Base-by-base conservation (phyloP, 208 protist genomes). In the Trypanosoma cruzi region DNA sequence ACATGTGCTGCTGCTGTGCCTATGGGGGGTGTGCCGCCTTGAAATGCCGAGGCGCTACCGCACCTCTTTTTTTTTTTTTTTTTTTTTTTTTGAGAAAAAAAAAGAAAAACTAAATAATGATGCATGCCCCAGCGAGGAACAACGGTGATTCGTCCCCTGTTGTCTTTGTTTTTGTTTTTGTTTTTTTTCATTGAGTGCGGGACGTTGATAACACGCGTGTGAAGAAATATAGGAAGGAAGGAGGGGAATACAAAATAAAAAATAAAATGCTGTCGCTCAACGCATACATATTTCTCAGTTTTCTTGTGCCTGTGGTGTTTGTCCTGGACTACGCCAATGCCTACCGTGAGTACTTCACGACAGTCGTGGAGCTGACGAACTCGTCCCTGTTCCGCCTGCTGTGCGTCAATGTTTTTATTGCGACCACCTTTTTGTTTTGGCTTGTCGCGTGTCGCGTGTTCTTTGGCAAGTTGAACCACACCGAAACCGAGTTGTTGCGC, bases 291-390 rank as follows among this genome's bases (percentile, higher is more conserved):
- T 69, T 53, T 37, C 55, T 75, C 24, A 92, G 82, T 69, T 88
- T 84, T 75, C 16, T 78, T 16, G 2, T 79, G 0, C 64, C 65
- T 5, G 3, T 56, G 0, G 24, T 89, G 20, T 85, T 90, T 53
- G 36, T 91, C 0, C 57, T 79, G 1, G 88, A 93, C 68, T 86
- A 81, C 62, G 78, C 73, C n/a, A 82, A 68, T 71, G 78, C 71
- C 28, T 86, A 93, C 67, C 64, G 71, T 13, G 87, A 89, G 10
- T 80, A 89, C 44, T 96, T 86, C 67, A 71, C 85, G 13, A 77
- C 65, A 31, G 77, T 86, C 29, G 77, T 93, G 10, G 81, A 81
- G 22, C 64, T 96, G 52, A 82, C 81, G 6, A 91, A 86, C 71
- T 92, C 85, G 24, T 72, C 81, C 26, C 24, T 80, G 5, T 96